A percentile compares a stretch with the other conserved stretches of the same genome.
Evolutionary conservation across 2,329 filamentous ascomycete genomes (phyloP).

Genomic region (Didymella segeticola): DNA sequence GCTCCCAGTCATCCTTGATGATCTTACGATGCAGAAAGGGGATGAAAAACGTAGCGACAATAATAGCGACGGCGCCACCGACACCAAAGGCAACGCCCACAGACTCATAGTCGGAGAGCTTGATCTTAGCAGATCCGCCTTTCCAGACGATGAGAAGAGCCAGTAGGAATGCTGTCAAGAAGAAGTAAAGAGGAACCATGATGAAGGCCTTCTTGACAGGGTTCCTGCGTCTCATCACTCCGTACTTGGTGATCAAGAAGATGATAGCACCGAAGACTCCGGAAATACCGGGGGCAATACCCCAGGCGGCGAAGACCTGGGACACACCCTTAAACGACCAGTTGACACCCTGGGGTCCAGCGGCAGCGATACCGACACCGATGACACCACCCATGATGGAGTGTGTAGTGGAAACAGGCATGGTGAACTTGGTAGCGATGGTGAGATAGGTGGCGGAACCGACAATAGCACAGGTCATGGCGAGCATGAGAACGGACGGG

Average conservation of each 20-base stretch:
- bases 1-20: constrained; percentile 66
- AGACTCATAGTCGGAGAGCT: constrained; percentile 58
- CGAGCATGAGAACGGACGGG: constrained; percentile 59
- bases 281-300: constrained; percentile 64
- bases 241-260: constrained; percentile 65
- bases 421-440: constrained; percentile 58
- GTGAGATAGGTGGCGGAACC: constrained; percentile 61
- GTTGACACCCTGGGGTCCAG: constrained; percentile 60
- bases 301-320: constrained; percentile 65
- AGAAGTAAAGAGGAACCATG: constrained; percentile 61
- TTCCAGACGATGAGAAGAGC: constrained; percentile 55
- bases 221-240: constrained; percentile 61
- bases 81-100: constrained; percentile 63
- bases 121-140: constrained; percentile 54
- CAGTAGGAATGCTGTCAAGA: constrained; percentile 61
- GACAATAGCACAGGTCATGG: constrained; percentile 62
- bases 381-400: constrained; percentile 53
- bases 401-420: constrained; percentile 64
- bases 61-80: constrained; percentile 57
- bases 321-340: constrained; percentile 66
- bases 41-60: constrained; percentile 62
- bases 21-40: constrained; percentile 67
- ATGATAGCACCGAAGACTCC: constrained; percentile 61
- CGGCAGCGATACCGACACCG: constrained; percentile 57
- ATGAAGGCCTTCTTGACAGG: constrained; percentile 62